Evolutionary conservation across 805 yeast species (phyloP).

Genomic region (Saccharomycopsis babjevae): DNA sequence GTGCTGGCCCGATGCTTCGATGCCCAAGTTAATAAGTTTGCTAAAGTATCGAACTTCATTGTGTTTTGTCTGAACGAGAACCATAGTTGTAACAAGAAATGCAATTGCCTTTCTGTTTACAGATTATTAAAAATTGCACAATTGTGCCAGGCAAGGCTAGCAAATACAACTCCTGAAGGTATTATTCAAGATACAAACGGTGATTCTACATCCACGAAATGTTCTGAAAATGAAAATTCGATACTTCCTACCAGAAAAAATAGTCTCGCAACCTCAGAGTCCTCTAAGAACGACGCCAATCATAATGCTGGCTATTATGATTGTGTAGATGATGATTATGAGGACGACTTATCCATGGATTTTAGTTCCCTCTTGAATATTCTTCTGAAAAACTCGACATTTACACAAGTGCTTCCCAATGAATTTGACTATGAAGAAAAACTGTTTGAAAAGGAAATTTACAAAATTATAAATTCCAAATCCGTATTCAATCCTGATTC

Average conservation of each 20-base stretch:
- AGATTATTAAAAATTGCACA: constrained; percentile 38
- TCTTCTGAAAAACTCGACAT: neutral
- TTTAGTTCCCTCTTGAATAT: neutral
- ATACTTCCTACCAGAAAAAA: neutral
- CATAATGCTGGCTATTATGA: neutral
- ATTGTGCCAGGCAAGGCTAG: constrained; percentile 20
- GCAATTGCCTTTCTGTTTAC: constrained; percentile 31
- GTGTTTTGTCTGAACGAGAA: constrained; percentile 55
- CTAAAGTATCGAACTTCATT: constrained; percentile 62
- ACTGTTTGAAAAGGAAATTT: neutral
- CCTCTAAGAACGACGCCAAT: neutral
- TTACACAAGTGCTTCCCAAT: neutral
- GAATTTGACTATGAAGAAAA: neutral
- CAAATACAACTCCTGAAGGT: neutral
- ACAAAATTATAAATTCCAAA: neutral
- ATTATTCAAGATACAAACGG: neutral
- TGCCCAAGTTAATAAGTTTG: constrained; percentile 73
- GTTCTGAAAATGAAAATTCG: neutral
- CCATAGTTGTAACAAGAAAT: constrained; percentile 20
- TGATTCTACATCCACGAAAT: neutral
- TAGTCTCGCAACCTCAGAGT: constrained; percentile 23
- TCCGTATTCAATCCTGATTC: neutral
- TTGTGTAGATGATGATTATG: neutral
- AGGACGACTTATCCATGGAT: neutral
- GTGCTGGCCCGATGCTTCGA: constrained; percentile 37